Conservation (phyloP, 345 rosid genomes). For the Eucalyptus sp. region DNA sequence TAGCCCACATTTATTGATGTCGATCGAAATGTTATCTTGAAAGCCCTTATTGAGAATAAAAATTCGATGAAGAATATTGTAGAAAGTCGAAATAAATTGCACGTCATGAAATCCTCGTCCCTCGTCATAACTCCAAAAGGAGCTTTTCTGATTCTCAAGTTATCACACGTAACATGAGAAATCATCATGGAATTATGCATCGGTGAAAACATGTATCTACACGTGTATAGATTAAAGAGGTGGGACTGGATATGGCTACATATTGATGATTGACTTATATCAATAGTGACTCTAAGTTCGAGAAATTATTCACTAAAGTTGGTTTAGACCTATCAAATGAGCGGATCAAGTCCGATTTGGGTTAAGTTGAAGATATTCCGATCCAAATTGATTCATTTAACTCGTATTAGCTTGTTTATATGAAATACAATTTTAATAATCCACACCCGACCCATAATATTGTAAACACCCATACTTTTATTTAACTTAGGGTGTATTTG, state of each 20-base stretch:
- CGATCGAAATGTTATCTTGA: background rate
- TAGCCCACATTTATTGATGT: background rate
- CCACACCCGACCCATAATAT: background rate
- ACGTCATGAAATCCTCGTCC: background rate
- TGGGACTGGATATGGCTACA: background rate
- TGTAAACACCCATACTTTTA: background rate
- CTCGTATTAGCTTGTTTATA: background rate
- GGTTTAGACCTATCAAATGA: background rate
- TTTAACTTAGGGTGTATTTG: no score
- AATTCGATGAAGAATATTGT: background rate
- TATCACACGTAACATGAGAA: background rate
- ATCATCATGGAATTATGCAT: background rate
- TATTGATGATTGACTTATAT: background rate
- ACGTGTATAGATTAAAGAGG: background rate
- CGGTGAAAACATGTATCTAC: background rate
- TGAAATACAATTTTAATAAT: background rate
- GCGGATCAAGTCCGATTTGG: accelerated
- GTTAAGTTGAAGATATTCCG: accelerated
- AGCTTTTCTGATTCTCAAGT: background rate
- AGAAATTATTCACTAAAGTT: background rate
- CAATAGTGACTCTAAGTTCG: background rate
- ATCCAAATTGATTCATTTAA: background rate
- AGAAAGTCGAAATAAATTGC: background rate
- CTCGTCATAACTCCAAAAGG: background rate
- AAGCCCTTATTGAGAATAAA: background rate